Evolutionary conservation across 768 basidiomycete genomes (phyloP).

Genomic region (Lepiota brunneoincarnata): DNA sequence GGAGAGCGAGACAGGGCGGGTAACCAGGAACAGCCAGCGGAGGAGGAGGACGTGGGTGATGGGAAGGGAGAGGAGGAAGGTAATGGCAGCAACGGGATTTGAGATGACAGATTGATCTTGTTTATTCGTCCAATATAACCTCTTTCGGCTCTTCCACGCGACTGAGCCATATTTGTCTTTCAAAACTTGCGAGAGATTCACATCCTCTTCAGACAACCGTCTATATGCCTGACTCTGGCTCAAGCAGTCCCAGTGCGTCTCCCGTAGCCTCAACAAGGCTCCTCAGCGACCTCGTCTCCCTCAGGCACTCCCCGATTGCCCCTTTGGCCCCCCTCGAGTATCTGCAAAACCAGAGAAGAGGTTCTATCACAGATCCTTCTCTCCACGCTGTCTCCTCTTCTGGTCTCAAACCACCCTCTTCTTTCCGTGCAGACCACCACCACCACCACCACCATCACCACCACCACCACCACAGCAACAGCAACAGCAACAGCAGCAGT

Average conservation of each 20-base stretch:
- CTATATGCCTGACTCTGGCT: constrained; percentile 1
- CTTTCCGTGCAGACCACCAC: constrained; percentile 12
- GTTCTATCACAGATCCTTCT: constrained; percentile 82
- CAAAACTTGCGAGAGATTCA: no score
- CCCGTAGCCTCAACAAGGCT: not conserved
- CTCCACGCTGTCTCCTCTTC: constrained; percentile 54
- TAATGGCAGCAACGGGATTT: constrained; percentile 15
- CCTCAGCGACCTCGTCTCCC: not conserved
- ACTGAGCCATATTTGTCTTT: constrained; percentile 7
- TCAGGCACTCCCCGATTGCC: constrained; percentile 47
- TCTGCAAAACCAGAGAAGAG: constrained; percentile 77
- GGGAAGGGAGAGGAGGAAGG: constrained; percentile 26
- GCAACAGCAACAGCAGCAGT: no score
- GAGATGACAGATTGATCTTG: constrained; percentile 18
- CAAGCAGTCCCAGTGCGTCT: not conserved
- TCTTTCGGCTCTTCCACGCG: constrained; percentile 9
- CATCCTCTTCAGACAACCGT: not conserved
- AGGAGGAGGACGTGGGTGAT: constrained; percentile 43
- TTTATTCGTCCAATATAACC: constrained; percentile 23
- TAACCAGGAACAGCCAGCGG: constrained; percentile 57
- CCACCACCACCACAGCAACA: constrained; percentile 15
- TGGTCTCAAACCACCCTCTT: constrained; percentile 22
- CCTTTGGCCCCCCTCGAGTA: constrained; percentile 76
- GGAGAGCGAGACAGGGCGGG: constrained; percentile 19
- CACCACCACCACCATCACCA: constrained; percentile 22